Conservation (phyloP, 2,329 filamentous ascomycete species). For the Xylaria sp. region DNA sequence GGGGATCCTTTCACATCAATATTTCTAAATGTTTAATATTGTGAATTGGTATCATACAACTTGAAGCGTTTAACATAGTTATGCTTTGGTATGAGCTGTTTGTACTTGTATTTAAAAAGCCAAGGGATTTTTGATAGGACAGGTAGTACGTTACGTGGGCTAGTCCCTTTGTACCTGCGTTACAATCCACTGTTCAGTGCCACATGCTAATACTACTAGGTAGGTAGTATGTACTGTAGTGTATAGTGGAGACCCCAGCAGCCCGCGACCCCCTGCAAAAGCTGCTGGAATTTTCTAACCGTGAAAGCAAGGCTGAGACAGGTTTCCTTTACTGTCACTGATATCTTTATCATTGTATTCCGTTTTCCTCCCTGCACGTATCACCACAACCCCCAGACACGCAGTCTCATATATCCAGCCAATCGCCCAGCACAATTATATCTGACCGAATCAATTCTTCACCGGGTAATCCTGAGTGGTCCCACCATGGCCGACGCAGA, state of each 20-base stretch:
- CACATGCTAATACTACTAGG: neutral
- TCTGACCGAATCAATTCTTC: neutral
- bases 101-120: too few species aligned
- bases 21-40: too few species aligned
- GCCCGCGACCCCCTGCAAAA: slow-evolving; percentile 35
- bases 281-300: slow-evolving; percentile 44
- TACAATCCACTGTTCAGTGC: neutral
- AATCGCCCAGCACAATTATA: neutral
- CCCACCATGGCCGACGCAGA: slow-evolving; percentile 58
- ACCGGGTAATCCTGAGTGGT: neutral
- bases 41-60: too few species aligned
- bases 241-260: slow-evolving; percentile 21
- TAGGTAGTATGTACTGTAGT: too few species aligned
- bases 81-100: too few species aligned
- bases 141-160: neutral
- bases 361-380: slow-evolving; percentile 5
- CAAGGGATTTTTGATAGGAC: neutral
- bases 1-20: too few species aligned
- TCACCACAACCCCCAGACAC: neutral
- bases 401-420: neutral
- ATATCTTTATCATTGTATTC: slow-evolving; percentile 7
- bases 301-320: slow-evolving; percentile 44
- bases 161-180: slow-evolving; percentile 13
- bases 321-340: slow-evolving; percentile 19
- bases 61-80: too few species aligned